A percentile compares a stretch with the other conserved stretches of the same genome.
Conservation (phyloP, 495 filamentous ascomycete species). For the Tuber brumale region DNA sequence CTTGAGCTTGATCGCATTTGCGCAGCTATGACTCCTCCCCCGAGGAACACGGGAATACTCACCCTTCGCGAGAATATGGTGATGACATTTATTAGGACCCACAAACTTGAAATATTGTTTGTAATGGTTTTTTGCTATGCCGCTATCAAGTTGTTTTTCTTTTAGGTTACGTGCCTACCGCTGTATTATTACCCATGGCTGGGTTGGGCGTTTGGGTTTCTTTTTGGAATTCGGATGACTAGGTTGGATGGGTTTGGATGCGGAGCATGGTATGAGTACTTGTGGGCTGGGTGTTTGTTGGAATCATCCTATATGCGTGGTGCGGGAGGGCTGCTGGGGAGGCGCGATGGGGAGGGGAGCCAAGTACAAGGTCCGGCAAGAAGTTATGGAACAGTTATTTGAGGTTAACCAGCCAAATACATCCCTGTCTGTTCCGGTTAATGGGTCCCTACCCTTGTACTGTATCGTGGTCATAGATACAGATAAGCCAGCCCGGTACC, state of each 20-base stretch:
- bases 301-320: not conserved
- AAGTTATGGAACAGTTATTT: no score
- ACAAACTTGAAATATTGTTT: not conserved
- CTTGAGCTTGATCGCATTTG: constrained; percentile 35
- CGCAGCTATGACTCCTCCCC: not conserved
- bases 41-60: not conserved
- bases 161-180: not conserved
- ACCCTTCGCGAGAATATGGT: not conserved
- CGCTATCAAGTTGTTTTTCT: not conserved
- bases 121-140: not conserved
- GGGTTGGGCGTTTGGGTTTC: not conserved
- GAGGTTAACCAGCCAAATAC: no score
- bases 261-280: not conserved
- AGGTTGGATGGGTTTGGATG: not conserved
- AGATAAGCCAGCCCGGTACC: not conserved
- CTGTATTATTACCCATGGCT: not conserved
- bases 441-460: no score
- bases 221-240: not conserved
- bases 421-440: no score
- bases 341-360: not conserved
- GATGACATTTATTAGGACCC: not conserved
- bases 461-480: not conserved
- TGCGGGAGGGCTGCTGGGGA: not conserved
- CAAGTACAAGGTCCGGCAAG: no score
- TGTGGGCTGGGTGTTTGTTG: not conserved